A percentile compares a stretch with the other conserved stretches of the same genome.
phyloP scores from a whole-genome alignment of 176 grass and related monocot genomes.

The Eragrostis nindensis region DNA sequence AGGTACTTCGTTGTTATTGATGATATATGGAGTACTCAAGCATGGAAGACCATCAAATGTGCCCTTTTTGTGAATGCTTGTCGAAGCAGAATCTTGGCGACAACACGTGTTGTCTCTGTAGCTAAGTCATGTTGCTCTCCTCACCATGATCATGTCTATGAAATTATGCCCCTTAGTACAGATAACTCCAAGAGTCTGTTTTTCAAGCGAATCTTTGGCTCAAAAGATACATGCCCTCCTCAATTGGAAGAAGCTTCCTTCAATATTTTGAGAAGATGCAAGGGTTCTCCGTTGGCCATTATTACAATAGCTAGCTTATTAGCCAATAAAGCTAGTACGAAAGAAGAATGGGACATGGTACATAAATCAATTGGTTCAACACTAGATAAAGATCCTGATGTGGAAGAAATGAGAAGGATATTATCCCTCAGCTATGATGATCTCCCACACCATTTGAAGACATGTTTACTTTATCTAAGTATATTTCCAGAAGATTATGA shows the following conservation, averaged over 20 bases:
- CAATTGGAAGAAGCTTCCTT: conserved; percentile 9
- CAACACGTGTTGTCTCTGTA: conserved; percentile 28
- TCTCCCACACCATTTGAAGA: conserved; percentile 50
- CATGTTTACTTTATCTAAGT: conserved; percentile 48
- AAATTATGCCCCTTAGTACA: conserved; percentile 27
- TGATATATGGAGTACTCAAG: conserved; percentile 37
- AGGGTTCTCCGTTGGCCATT: conserved; percentile 30
- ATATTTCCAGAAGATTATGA: conserved; percentile 51
- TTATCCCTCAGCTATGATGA: conserved; percentile 48
- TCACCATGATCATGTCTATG: conserved; percentile 18
- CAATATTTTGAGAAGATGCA: conserved; percentile 27
- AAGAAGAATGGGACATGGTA: conserved; percentile 31
- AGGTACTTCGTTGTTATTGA: conserved; percentile 41
- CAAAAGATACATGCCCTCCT: conserved; percentile 6
- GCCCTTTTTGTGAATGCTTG: conserved; percentile 21
- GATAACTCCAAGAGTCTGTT: conserved; percentile 11
- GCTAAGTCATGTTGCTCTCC: conserved; percentile 36
- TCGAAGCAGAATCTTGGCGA: conserved; percentile 38
- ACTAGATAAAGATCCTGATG: conserved; percentile 20
- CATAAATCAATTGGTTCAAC: conserved; percentile 33
- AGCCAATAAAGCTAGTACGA: conserved; percentile 17
- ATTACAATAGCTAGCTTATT: conserved; percentile 29
- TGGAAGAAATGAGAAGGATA: conserved; percentile 43
- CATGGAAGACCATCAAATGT: conserved; percentile 32
- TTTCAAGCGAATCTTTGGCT: conserved; percentile 35